Percentiles rank a stretch among this genome's conserved stretches.
Evolutionary conservation across 208 protist genomes (phyloP).

Genomic region (Acanthamoeba divionensis): DNA sequence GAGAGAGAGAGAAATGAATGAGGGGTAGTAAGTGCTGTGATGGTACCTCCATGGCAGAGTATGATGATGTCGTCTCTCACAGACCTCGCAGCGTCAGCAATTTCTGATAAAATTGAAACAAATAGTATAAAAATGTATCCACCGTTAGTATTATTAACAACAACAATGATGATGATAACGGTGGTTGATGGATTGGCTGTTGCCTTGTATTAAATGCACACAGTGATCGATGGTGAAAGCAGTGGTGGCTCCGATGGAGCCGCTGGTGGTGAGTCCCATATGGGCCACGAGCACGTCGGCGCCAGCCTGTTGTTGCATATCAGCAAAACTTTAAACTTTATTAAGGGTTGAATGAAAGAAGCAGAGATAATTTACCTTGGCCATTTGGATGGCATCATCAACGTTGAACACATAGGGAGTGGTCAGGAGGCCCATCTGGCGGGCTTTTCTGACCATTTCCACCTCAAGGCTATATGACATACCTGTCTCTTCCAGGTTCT

Average conservation of each 20-base stretch:
- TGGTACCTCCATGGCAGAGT: constrained; percentile 37
- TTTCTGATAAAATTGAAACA: not conserved
- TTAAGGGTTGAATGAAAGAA: no score
- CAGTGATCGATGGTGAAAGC: constrained; percentile 8
- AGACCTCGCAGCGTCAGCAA: not conserved
- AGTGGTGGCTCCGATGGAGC: constrained; percentile 22
- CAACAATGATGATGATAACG: not conserved
- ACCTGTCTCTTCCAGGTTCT: constrained; percentile 45
- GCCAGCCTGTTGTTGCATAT: not conserved
- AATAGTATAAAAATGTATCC: not conserved
- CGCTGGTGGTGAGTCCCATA: constrained; percentile 29
- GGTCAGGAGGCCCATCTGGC: constrained; percentile 37
- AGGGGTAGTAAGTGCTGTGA: not conserved
- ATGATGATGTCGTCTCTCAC: not conserved
- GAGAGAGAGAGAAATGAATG: not conserved
- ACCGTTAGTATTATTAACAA: not conserved
- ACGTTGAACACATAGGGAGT: constrained; percentile 43
- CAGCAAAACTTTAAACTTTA: no score
- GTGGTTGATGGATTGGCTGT: not conserved
- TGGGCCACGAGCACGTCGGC: constrained; percentile 39
- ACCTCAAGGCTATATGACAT: constrained; percentile 30
- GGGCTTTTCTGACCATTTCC: constrained; percentile 44
- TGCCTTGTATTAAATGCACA: constrained; percentile 30
- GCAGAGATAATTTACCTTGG: not conserved
- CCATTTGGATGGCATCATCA: constrained; percentile 17